These are phyloP conservation scores for Eucalyptus pauciflora DNA, from an alignment of 345 rosid species.

Conservation along the genomic window DNA sequence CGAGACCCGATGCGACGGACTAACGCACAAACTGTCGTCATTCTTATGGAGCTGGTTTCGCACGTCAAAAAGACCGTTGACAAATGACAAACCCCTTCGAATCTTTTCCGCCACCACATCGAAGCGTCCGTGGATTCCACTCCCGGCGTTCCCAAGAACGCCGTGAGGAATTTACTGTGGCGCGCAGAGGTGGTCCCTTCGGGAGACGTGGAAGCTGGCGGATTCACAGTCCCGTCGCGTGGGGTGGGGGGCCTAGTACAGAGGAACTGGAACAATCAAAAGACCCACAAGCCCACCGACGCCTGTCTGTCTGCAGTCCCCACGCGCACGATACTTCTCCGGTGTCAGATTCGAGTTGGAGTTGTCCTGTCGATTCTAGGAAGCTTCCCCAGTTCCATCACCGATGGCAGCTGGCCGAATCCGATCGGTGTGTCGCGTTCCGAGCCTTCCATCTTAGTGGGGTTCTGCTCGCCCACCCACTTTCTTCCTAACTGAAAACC, in stretches of 20 bases:
- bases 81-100: background rate
- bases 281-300: background rate
- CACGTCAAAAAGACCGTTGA: background rate
- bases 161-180: background rate
- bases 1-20: background rate
- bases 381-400: background rate
- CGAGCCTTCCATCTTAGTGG: background rate
- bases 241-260: background rate
- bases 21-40: background rate
- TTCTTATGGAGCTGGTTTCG: background rate
- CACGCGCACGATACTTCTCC: background rate
- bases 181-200: background rate
- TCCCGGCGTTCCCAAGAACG: background rate
- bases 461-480: background rate
- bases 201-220: background rate
- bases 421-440: background rate
- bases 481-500: background rate
- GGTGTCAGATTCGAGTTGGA: background rate
- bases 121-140: background rate
- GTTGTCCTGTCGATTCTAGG: background rate
- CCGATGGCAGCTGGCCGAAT: background rate
- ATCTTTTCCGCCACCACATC: background rate
- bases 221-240: background rate
- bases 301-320: background rate
- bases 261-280: background rate